phyloP scores from a whole-genome alignment of 1,139 yeast genomes.

The Taiozyma sp. region DNA sequence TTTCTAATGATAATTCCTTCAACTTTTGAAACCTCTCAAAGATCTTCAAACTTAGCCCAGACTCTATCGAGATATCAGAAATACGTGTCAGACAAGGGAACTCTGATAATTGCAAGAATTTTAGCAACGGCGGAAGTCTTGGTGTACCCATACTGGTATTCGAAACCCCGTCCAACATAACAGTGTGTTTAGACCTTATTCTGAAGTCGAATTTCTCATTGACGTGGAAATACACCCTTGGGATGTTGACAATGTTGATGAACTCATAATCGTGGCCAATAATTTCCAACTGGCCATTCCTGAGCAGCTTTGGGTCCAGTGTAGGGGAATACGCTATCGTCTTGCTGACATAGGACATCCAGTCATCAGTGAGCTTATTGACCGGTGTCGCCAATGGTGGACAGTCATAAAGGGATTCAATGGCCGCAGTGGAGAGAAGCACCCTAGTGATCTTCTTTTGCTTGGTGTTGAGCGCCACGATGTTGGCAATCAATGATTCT shows the following conservation, averaged over 20 bases:
- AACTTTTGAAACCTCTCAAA: conserved; percentile 14
- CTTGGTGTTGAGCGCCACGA: conserved; percentile 2
- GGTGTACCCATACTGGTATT: conserved; percentile 17
- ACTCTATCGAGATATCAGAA: conserved; percentile 17
- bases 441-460: conserved; percentile 2
- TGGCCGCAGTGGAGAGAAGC: conserved; percentile 1
- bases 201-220: conserved; percentile 12
- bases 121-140: conserved; percentile 15
- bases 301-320: neutral
- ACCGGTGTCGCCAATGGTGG: conserved; percentile 1
- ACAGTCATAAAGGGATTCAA: neutral
- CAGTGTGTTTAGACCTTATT: conserved; percentile 11
- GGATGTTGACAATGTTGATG: conserved; percentile 7
- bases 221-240: conserved; percentile 13
- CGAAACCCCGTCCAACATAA: conserved; percentile 11
- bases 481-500: conserved; percentile 3
- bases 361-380: conserved; percentile 1
- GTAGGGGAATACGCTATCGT: conserved; percentile 2
- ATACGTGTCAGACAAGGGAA: conserved; percentile 14
- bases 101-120: conserved; percentile 14
- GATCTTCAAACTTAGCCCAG: conserved; percentile 13
- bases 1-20: conserved; percentile 12
- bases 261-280: conserved; percentile 19
- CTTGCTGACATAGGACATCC: conserved; percentile 6
- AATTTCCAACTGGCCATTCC: conserved; percentile 5